Evolutionary conservation across 2,329 filamentous ascomycete genomes (phyloP).

Genomic region (Cladosporium sp.): DNA sequence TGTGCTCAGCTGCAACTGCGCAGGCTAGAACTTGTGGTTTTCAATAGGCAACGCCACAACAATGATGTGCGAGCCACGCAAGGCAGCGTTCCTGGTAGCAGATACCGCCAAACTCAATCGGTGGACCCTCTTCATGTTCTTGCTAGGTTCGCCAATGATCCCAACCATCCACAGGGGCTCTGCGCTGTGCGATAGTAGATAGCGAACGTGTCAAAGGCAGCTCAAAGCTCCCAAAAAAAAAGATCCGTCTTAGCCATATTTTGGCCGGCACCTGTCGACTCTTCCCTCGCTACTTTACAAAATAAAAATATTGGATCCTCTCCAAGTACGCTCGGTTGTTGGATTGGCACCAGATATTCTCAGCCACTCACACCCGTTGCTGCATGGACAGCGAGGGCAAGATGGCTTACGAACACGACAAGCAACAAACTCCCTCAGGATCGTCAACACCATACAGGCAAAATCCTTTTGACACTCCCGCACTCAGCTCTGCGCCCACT

Average conservation of each 20-base stretch:
- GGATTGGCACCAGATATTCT: neutral
- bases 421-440: neutral
- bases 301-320: no score
- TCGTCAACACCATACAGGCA: constrained; percentile 3
- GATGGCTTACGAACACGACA: neutral
- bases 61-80: neutral
- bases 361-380: neutral
- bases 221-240: neutral
- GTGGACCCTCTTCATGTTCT: neutral
- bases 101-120: neutral
- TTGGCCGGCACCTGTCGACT: neutral
- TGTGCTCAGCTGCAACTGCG: neutral
- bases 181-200: neutral
- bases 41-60: neutral
- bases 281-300: no score
- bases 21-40: neutral
- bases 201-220: neutral
- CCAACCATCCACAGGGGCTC: neutral
- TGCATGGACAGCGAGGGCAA: neutral
- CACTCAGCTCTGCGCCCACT: constrained; percentile 4
- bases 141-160: neutral
- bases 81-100: neutral
- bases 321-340: neutral
- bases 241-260: neutral
- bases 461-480: constrained; percentile 10